Evolutionary conservation across 805 yeast species (phyloP).

Genomic region (Kazachstania psychrophila): DNA sequence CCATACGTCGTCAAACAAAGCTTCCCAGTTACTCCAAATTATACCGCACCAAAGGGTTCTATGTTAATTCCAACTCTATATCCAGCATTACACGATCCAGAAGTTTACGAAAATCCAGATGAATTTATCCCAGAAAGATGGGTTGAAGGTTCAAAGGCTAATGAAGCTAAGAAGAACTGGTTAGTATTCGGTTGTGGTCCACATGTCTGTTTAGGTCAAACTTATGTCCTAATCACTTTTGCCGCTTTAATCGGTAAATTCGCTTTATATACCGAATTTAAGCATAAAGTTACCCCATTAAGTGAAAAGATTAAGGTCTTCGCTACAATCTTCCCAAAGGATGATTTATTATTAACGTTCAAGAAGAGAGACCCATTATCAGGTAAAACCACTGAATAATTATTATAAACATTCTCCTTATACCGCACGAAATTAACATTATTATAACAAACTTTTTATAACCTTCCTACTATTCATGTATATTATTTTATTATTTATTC

Average conservation of each 20-base stretch:
- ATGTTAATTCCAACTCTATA: slow-evolving; percentile 94
- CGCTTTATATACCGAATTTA: slow-evolving; percentile 67
- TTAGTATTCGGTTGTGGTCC: slow-evolving; percentile 96
- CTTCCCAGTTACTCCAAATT: slow-evolving; percentile 73
- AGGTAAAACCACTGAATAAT: slow-evolving; percentile 23
- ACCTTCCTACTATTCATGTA: too few species aligned
- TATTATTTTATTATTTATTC: background rate
- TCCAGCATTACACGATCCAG: slow-evolving; percentile 96
- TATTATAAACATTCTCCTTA: background rate
- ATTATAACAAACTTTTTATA: background rate
- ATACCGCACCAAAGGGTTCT: slow-evolving; percentile 92
- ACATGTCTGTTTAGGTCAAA: slow-evolving; percentile 92
- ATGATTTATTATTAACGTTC: slow-evolving; percentile 79
- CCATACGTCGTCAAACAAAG: slow-evolving; percentile 87
- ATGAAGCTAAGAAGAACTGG: slow-evolving; percentile 80
- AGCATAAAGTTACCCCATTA: slow-evolving; percentile 71
- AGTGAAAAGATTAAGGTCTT: slow-evolving; percentile 92
- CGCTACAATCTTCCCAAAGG: slow-evolving; percentile 97
- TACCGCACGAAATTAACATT: background rate
- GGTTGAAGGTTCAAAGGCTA: slow-evolving; percentile 69
- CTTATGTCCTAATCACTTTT: slow-evolving; percentile 83
- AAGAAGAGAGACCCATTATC: slow-evolving; percentile 47
- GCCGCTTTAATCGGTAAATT: slow-evolving; percentile 89
- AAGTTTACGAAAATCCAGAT: slow-evolving; percentile 90
- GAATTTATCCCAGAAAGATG: slow-evolving; percentile 94